Percentiles rank a stretch among this genome's conserved stretches.
These are phyloP conservation scores for Puccinia horiana DNA, from an alignment of 1,284 basidiomycete genomes.

Conservation along the genomic window DNA sequence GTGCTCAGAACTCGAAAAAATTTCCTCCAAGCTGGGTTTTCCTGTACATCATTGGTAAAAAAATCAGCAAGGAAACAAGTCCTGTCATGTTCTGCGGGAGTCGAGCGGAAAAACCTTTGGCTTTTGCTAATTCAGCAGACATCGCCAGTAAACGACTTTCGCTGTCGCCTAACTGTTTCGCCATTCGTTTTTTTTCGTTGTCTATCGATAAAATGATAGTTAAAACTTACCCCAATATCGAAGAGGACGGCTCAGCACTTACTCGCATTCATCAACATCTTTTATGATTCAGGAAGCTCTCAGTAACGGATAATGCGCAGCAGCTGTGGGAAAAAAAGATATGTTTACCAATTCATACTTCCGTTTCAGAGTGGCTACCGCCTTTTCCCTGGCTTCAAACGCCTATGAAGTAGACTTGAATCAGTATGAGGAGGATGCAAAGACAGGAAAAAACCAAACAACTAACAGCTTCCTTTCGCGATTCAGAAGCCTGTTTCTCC, in stretches of 20 bases:
- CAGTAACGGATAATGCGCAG: neutral
- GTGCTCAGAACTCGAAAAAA: constrained; percentile 38
- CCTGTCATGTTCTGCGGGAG: neutral
- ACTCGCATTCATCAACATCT: constrained; percentile 47
- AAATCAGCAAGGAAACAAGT: neutral
- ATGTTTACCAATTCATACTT: constrained; percentile 38
- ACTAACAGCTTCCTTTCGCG: constrained; percentile 4
- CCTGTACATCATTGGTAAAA: neutral
- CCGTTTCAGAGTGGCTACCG: constrained; percentile 25
- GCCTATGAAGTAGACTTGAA: constrained; percentile 15
- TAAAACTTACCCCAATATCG: neutral
- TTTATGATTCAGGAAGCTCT: neutral
- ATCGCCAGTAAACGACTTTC: constrained; percentile 40
- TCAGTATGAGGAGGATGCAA: neutral
- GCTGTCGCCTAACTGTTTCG: constrained; percentile 28
- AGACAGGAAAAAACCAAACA: neutral
- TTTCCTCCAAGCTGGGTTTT: constrained; percentile 37
- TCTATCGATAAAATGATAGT: constrained; percentile 9
- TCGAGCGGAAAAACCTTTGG: constrained; percentile 1
- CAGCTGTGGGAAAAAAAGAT: neutral
- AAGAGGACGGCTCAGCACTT: neutral
- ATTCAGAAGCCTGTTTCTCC: constrained; percentile 18
- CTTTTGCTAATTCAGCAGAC: constrained; percentile 44
- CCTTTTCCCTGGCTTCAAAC: constrained; percentile 20
- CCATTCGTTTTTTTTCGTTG: constrained; percentile 36